phyloP scores from a whole-genome alignment of 306 rosid species.

The Ammopiptanthus mongolicus region DNA sequence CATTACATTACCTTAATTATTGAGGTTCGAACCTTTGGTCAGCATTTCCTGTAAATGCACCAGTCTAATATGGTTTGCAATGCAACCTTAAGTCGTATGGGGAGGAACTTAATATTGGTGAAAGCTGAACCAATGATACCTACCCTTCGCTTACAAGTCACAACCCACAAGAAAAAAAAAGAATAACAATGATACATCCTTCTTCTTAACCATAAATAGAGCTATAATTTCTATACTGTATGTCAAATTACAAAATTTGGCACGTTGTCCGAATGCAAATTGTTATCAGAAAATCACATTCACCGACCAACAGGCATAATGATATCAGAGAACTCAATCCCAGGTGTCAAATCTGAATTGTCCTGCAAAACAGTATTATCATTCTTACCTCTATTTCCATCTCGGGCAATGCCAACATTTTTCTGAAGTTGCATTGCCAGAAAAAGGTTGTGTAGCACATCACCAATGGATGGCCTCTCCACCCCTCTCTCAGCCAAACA shows the following conservation, averaged over 20 bases:
- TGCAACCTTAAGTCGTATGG: not conserved
- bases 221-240: not conserved
- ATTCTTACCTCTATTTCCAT: not conserved
- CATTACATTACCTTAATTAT: not conserved
- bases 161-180: not conserved
- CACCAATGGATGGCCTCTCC: conserved; percentile 45
- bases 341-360: conserved; percentile 38
- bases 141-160: not conserved
- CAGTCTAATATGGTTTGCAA: not conserved
- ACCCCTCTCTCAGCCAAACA: conserved; percentile 42
- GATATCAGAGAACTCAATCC: conserved; percentile 40
- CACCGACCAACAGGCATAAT: conserved; percentile 30
- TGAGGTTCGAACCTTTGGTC: not conserved
- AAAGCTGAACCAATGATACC: not conserved
- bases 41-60: not conserved
- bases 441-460: conserved; percentile 37
- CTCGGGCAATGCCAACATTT: conserved; percentile 8
- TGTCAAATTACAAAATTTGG: not conserved
- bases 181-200: not conserved
- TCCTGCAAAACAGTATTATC: not conserved
- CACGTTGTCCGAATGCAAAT: not conserved
- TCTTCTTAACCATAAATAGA: not conserved
- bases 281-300: conserved; percentile 7
- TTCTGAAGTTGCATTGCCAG: conserved; percentile 40
- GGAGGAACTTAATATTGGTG: no score